These are phyloP conservation scores for Euptelea pleiosperma DNA, from an alignment of 164 flowering plant genomes.

Conservation along the genomic window DNA sequence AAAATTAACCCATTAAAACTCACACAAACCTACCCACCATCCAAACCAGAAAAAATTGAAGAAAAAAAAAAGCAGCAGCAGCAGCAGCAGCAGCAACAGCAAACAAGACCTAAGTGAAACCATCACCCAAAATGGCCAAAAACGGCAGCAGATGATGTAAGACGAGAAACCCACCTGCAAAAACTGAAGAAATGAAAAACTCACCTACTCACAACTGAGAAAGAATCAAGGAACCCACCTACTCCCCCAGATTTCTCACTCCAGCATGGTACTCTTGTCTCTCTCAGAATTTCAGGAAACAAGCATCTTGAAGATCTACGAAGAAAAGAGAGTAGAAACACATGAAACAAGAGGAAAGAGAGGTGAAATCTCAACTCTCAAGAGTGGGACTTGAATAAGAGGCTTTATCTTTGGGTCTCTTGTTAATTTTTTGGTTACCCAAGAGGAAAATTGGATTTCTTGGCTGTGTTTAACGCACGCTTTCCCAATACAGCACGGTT, in stretches of 20 bases:
- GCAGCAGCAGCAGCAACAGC: too few species aligned
- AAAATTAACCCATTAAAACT: background rate
- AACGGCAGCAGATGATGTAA: background rate
- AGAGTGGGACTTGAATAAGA: background rate
- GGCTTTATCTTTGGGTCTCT: background rate
- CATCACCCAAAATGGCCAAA: slow-evolving; percentile 3
- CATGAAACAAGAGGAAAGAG: too few species aligned
- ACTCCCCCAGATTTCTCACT: slow-evolving; percentile 10
- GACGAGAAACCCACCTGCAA: slow-evolving; percentile 5
- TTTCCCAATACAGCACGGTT: slow-evolving; percentile 27
- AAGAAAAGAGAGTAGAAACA: background rate
- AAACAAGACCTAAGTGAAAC: background rate
- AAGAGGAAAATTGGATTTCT: slow-evolving; percentile 18
- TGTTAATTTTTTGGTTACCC: background rate
- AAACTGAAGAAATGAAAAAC: slow-evolving; percentile 2
- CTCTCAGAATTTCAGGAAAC: too few species aligned
- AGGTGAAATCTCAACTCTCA: background rate
- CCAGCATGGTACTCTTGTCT: slow-evolving; percentile 4
- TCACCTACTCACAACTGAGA: slow-evolving; percentile 8
- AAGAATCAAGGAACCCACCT: slow-evolving; percentile 1
- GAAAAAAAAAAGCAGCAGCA: too few species aligned
- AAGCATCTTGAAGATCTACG: background rate
- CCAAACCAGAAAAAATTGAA: background rate
- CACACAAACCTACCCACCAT: background rate
- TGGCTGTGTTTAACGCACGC: slow-evolving; percentile 19